phyloP scores from a whole-genome alignment of 805 yeast genomes.

The Phaffomyces opuntiae region DNA sequence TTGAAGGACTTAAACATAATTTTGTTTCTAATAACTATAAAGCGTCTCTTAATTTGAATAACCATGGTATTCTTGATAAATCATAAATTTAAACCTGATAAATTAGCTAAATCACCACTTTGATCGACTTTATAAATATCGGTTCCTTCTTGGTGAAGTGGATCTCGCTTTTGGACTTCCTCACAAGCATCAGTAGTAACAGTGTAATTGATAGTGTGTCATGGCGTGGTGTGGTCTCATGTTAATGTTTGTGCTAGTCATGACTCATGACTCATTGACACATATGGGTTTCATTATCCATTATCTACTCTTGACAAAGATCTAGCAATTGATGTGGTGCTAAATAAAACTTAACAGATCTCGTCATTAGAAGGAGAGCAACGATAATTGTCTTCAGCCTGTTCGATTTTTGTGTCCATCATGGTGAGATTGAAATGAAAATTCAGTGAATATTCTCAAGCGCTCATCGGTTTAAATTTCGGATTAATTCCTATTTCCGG shows the following conservation, averaged over 20 bases:
- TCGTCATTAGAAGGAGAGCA: conserved; percentile 4
- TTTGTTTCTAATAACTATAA: conserved; percentile 81
- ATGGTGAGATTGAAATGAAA: too few species aligned
- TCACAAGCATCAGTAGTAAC: conserved; percentile 46
- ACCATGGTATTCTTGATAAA: conserved; percentile 48
- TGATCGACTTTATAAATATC: conserved; percentile 91
- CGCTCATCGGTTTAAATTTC: too few species aligned
- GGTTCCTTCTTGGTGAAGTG: conserved; percentile 94
- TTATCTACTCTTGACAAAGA: not conserved
- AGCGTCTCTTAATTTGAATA: conserved; percentile 76
- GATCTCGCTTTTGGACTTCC: conserved; percentile 73
- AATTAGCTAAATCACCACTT: conserved; percentile 86
- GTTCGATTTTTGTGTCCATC: not conserved
- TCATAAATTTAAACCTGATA: conserved; percentile 81
- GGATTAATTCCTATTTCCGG: too few species aligned
- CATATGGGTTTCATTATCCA: too few species aligned
- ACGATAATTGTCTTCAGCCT: not conserved
- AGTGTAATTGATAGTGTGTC: too few species aligned
- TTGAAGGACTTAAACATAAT: conserved; percentile 70
- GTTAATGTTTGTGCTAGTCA: too few species aligned
- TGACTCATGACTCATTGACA: too few species aligned
- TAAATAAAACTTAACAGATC: conserved; percentile 3
- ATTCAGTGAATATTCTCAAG: too few species aligned
- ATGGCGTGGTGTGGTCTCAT: too few species aligned
- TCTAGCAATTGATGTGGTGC: not conserved